These are phyloP conservation scores for Anthracocystis panici-leucophaei DNA, from an alignment of 1,284 basidiomycete species.

Conservation along the genomic window DNA sequence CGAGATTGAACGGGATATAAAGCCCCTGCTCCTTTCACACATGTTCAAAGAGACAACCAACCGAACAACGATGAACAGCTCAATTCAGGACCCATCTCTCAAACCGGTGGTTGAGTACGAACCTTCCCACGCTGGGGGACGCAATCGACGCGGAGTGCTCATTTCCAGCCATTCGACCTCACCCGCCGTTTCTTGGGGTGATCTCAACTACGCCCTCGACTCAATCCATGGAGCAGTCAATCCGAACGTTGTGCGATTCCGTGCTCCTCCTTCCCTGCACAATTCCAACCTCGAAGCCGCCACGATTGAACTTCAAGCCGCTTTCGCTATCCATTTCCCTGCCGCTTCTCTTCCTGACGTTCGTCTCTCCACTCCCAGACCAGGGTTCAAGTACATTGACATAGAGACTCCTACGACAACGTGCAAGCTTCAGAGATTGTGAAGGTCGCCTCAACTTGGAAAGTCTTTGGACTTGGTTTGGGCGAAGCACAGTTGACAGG, in stretches of 20 bases:
- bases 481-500: background rate
- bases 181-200: background rate
- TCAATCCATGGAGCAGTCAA: background rate
- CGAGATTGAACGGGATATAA: too few relatives aligned
- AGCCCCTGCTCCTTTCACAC: too few relatives aligned
- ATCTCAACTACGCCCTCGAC: background rate
- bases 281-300: background rate
- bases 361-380: background rate
- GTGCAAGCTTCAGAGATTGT: background rate
- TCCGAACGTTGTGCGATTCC: background rate
- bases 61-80: background rate
- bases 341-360: background rate
- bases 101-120: background rate
- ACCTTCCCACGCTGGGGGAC: background rate
- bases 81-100: too few relatives aligned
- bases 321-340: background rate
- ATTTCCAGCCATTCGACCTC: background rate
- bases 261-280: background rate
- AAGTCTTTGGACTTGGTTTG: background rate
- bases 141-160: conserved; percentile 6
- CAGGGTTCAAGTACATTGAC: conserved; percentile 4
- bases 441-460: background rate
- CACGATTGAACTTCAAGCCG: background rate
- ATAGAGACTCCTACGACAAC: conserved; percentile 1
- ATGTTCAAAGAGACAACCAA: too few relatives aligned